Percentiles rank a stretch among this genome's conserved stretches.
phyloP scores from a whole-genome alignment of 305 asterid species.

The Rubia balearica region DNA sequence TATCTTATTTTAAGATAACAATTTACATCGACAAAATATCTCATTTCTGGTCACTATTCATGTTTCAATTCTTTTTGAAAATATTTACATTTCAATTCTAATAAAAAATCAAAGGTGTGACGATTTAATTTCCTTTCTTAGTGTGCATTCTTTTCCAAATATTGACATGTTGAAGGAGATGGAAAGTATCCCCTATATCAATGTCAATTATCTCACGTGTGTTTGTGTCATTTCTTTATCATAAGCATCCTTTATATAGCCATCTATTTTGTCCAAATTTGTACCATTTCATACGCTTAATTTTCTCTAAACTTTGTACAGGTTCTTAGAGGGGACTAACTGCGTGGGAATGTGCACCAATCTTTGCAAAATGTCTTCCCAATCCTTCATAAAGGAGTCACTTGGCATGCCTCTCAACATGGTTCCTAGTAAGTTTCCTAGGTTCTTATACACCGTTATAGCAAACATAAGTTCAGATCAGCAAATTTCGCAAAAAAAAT shows the following conservation, averaged over 20 bases:
- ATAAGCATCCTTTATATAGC: background rate
- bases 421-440: constrained; percentile 73
- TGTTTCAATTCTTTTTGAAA: too few relatives aligned
- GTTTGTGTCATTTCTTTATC: too few relatives aligned
- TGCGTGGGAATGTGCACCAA: constrained; percentile 97
- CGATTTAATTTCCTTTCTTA: too few relatives aligned
- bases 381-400: constrained; percentile 65
- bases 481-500: background rate
- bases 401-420: constrained; percentile 69
- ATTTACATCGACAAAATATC: too few relatives aligned
- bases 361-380: constrained; percentile 91
- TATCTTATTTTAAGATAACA: too few relatives aligned
- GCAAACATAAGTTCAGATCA: background rate
- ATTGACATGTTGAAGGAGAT: too few relatives aligned
- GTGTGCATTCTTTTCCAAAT: too few relatives aligned
- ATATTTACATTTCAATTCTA: too few relatives aligned
- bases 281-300: background rate
- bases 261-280: background rate
- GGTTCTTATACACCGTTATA: background rate
- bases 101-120: too few relatives aligned
- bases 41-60: too few relatives aligned
- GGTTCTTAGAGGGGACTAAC: constrained; percentile 86
- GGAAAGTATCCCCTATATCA: too few relatives aligned
- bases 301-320: constrained; percentile 14
- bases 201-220: too few relatives aligned